These are phyloP conservation scores for Asterionellopsis glacialis DNA, from an alignment of 108 stramenopile genomes.

Conservation along the genomic window DNA sequence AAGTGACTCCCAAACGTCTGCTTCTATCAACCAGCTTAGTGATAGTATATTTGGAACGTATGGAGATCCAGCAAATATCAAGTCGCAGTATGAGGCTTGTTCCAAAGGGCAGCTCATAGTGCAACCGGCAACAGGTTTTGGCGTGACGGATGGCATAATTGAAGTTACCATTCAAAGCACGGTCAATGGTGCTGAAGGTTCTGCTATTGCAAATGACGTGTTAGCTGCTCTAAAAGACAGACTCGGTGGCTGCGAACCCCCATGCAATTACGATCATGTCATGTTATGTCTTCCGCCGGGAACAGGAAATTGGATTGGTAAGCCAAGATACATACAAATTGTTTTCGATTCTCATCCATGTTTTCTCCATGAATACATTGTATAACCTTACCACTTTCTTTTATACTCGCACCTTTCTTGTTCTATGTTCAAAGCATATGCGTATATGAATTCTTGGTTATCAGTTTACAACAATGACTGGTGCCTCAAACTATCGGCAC, in stretches of 20 bases:
- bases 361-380: too few species aligned
- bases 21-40: neutral
- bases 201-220: conserved; percentile 1
- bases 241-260: neutral
- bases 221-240: neutral
- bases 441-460: neutral
- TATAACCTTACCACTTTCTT: too few species aligned
- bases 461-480: conserved; percentile 46
- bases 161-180: neutral
- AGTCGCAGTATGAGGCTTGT: conserved; percentile 23
- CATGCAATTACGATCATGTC: conserved; percentile 21
- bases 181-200: neutral
- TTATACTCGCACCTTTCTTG: neutral
- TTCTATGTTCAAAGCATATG: neutral
- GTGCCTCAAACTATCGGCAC: conserved; percentile 35
- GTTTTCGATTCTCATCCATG: too few species aligned
- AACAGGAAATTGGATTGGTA: conserved; percentile 2
- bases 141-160: neutral
- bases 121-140: neutral
- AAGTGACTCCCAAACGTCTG: conserved; percentile 2
- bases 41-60: conserved; percentile 5
- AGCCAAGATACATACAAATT: too few species aligned
- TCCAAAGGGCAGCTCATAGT: conserved; percentile 24
- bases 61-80: conserved; percentile 12
- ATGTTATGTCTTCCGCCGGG: conserved; percentile 37